Percentiles rank a stretch among this genome's conserved stretches.
These are phyloP conservation scores for Bretschneidera sinensis DNA, from an alignment of 345 rosid species.

Conservation along the genomic window DNA sequence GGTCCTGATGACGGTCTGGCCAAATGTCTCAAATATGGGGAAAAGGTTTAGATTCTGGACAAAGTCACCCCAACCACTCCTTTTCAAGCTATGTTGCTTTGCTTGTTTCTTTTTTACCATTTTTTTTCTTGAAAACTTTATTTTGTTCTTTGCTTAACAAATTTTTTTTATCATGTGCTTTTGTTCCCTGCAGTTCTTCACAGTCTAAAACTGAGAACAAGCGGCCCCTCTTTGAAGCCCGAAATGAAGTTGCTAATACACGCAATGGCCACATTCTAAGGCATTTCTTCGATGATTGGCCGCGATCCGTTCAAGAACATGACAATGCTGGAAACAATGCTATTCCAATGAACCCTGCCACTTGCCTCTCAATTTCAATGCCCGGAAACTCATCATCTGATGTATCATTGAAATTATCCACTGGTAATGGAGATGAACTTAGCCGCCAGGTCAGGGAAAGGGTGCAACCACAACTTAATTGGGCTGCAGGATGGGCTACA, in stretches of 20 bases:
- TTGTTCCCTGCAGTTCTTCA: slow-evolving; percentile 35
- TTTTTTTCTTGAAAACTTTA: no score
- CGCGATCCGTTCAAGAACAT: slow-evolving; percentile 45
- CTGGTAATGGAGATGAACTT: slow-evolving; percentile 49
- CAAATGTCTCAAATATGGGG: slow-evolving; percentile 19
- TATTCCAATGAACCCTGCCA: slow-evolving; percentile 34
- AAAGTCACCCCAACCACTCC: slow-evolving; percentile 51
- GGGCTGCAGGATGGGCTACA: slow-evolving; percentile 55
- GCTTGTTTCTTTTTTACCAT: background rate
- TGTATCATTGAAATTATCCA: slow-evolving; percentile 74
- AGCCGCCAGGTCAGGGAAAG: slow-evolving; percentile 23
- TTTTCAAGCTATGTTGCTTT: slow-evolving; percentile 8
- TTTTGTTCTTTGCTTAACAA: no score
- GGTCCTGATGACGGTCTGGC: slow-evolving; percentile 22
- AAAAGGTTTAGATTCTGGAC: slow-evolving; percentile 43
- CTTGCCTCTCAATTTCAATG: slow-evolving; percentile 69
- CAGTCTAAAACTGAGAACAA: slow-evolving; percentile 42
- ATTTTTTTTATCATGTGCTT: background rate
- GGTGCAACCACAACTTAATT: slow-evolving; percentile 45
- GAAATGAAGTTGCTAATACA: slow-evolving; percentile 29
- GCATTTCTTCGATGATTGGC: slow-evolving; percentile 92
- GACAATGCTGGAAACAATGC: slow-evolving; percentile 33
- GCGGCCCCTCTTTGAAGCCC: slow-evolving; percentile 39
- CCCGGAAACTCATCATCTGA: slow-evolving; percentile 71
- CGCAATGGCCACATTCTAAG: slow-evolving; percentile 63